phyloP scores from a whole-genome alignment of 441 rosid genomes.

The Euphorbia celastroides region DNA sequence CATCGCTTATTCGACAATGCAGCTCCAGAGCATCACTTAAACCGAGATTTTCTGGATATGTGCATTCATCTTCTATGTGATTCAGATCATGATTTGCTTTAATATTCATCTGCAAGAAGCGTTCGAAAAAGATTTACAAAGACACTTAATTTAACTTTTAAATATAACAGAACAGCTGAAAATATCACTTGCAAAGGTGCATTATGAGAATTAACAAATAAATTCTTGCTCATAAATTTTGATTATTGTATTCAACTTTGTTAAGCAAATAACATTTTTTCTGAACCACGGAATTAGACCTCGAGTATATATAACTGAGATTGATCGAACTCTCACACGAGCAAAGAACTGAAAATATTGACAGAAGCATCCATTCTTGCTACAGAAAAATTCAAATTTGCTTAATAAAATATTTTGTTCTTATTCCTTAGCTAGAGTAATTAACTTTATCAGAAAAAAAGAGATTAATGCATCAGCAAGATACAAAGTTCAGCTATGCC shows the following conservation, averaged over 20 bases:
- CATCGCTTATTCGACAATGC: slow-evolving; percentile 45
- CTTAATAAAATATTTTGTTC: not conserved
- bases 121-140: slow-evolving; percentile 10
- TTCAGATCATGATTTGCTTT: slow-evolving; percentile 18
- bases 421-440: not conserved
- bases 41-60: slow-evolving; percentile 25
- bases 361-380: not conserved
- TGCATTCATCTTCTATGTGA: slow-evolving; percentile 24
- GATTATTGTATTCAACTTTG: not conserved
- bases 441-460: not conserved
- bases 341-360: slow-evolving; percentile 2
- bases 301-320: no score
- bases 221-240: not conserved
- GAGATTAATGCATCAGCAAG: not conserved
- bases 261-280: no score
- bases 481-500: not conserved
- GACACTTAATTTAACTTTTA: slow-evolving; percentile 1
- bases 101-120: slow-evolving; percentile 26
- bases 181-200: no score
- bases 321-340: not conserved
- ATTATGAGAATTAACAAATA: not conserved
- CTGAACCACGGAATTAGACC: no score
- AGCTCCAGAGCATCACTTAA: slow-evolving; percentile 22
- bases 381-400: not conserved
- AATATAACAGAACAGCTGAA: not conserved